A percentile compares a stretch with the other conserved stretches of the same genome.
phyloP scores from a whole-genome alignment of 306 rosid genomes.

The Casuarina glauca region DNA sequence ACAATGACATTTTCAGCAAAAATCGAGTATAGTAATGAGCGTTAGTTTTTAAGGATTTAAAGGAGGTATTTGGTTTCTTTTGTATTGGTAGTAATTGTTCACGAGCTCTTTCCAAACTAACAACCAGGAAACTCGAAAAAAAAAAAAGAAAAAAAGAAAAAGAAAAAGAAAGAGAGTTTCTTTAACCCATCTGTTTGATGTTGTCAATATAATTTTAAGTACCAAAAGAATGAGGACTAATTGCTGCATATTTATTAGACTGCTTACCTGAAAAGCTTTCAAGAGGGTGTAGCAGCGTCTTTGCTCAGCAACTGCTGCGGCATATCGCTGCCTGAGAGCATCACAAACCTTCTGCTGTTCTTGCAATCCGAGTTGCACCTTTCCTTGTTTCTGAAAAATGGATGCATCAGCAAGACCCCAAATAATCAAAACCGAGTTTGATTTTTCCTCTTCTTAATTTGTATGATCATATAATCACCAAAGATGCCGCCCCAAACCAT shows the following conservation, averaged over 20 bases:
- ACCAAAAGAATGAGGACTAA: background rate
- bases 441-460: background rate
- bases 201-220: background rate
- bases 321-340: slow-evolving; percentile 57
- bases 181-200: background rate
- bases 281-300: slow-evolving; percentile 64
- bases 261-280: slow-evolving; percentile 78
- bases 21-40: background rate
- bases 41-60: background rate
- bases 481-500: background rate
- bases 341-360: slow-evolving; percentile 60
- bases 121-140: background rate
- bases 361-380: slow-evolving; percentile 56
- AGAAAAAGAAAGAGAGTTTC: background rate
- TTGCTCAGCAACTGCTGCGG: slow-evolving; percentile 60
- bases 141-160: background rate
- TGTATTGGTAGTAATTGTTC: background rate
- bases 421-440: slow-evolving; percentile 16
- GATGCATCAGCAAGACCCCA: slow-evolving; percentile 24
- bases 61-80: background rate
- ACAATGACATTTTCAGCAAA: background rate
- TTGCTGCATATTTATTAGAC: background rate
- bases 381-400: slow-evolving; percentile 66
- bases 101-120: background rate
- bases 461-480: background rate